A percentile compares a stretch with the other conserved stretches of the same genome.
Conservation (phyloP, 2,329 filamentous ascomycete species). For the Monilinia fructigena region DNA sequence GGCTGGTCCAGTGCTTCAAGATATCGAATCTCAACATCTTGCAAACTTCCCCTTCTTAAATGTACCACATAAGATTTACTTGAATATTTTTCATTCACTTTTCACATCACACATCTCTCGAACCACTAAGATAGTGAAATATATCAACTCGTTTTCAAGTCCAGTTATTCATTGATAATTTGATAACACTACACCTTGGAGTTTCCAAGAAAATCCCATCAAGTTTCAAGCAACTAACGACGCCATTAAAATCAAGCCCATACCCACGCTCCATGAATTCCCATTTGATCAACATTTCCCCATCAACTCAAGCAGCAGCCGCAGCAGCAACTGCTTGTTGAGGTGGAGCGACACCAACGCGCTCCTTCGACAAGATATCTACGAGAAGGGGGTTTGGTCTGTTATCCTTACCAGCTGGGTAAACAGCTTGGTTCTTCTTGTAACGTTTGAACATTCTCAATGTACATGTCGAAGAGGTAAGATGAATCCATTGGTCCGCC, state of each 20-base stretch:
- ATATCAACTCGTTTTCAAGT: not conserved
- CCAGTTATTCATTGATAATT: not conserved
- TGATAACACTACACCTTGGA: not conserved
- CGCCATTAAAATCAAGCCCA: constrained; percentile 6
- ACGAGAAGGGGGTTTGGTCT: constrained; percentile 83
- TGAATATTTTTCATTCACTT: not conserved
- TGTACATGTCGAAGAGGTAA: constrained; percentile 95
- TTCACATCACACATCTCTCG: not conserved
- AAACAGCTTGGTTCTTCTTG: constrained; percentile 77
- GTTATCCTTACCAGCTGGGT: constrained; percentile 73
- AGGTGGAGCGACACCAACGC: constrained; percentile 69
- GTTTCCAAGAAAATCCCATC: not conserved
- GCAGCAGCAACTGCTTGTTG: constrained; percentile 30
- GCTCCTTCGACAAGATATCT: constrained; percentile 89
- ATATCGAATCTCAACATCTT: not conserved
- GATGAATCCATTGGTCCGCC: constrained; percentile 93
- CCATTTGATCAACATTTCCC: not conserved
- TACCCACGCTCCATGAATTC: constrained; percentile 8
- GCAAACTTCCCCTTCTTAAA: not conserved
- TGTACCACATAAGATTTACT: no score
- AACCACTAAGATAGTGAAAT: not conserved
- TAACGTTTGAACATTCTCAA: constrained; percentile 83
- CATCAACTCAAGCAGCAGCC: constrained; percentile 26
- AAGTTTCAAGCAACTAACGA: not conserved
- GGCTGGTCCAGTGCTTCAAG: not conserved